Evolutionary conservation across 768 basidiomycete species (phyloP).

Genomic region (Russula brevipes): DNA sequence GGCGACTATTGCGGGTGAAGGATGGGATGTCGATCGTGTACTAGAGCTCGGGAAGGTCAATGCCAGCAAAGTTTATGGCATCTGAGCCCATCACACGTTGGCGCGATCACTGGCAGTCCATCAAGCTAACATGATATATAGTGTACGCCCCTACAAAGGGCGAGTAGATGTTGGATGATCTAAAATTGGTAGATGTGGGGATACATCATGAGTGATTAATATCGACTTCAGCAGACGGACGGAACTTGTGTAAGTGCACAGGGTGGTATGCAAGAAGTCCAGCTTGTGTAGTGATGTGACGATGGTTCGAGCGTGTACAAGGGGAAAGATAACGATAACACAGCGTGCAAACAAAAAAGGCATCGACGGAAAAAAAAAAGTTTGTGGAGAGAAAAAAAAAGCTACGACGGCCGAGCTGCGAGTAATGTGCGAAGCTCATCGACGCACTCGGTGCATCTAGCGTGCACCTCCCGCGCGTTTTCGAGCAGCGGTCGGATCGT

Average conservation of each 20-base stretch:
- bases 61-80: conserved; percentile 56
- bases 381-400: neutral
- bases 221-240: neutral
- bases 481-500: conserved; percentile 79
- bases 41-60: conserved; percentile 62
- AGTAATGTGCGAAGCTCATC: conserved; percentile 55
- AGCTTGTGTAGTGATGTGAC: conserved; percentile 14
- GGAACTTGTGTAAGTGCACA: conserved; percentile 15
- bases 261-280: conserved; percentile 12
- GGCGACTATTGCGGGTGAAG: conserved; percentile 40
- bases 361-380: neutral
- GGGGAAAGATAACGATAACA: conserved; percentile 9
- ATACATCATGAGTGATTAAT: conserved; percentile 16
- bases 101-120: too few species aligned
- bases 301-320: conserved; percentile 20
- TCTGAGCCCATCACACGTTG: conserved; percentile 20
- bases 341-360: neutral
- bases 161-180: neutral
- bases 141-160: neutral
- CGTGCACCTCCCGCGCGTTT: conserved; percentile 72
- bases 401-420: conserved; percentile 20
- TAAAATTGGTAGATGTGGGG: conserved; percentile 8
- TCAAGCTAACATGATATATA: neutral
- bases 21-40: conserved; percentile 52
- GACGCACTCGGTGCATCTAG: conserved; percentile 62